Percentiles rank a stretch among this genome's conserved stretches.
These are phyloP conservation scores for Erodium texanum DNA, from an alignment of 441 rosid species.

Conservation along the genomic window DNA sequence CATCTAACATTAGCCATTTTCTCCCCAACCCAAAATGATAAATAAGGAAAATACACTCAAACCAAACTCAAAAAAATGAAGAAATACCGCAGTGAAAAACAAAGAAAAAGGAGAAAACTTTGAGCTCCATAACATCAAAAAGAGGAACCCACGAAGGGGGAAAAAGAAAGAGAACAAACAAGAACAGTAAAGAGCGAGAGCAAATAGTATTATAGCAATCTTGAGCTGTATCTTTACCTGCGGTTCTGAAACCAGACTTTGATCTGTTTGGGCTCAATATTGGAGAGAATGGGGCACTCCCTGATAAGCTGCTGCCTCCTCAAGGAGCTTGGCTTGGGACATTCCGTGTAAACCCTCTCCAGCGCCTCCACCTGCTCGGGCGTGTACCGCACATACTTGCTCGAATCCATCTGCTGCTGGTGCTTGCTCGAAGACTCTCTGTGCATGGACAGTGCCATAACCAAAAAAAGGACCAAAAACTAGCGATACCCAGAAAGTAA, in stretches of 20 bases:
- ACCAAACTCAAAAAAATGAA: no score
- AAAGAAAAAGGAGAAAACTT: background rate
- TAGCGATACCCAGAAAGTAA: background rate
- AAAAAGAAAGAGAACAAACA: background rate
- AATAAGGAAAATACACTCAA: no score
- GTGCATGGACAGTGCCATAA: background rate
- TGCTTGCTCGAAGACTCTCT: background rate
- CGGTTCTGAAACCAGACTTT: conserved; percentile 99
- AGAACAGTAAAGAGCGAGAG: background rate
- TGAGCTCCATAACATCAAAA: background rate
- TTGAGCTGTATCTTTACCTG: conserved; percentile 33
- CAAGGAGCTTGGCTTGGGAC: conserved; percentile 94
- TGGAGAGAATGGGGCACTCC: conserved; percentile 81
- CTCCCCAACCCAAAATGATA: background rate
- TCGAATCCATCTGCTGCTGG: conserved; percentile 6
- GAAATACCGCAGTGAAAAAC: no score
- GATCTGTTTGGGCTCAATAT: conserved; percentile 98
- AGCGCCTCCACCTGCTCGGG: conserved; percentile 98
- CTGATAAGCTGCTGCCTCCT: conserved; percentile 88
- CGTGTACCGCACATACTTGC: conserved; percentile 90
- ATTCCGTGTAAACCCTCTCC: conserved; percentile 90
- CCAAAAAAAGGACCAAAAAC: background rate
- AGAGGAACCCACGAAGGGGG: background rate
- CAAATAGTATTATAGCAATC: background rate
- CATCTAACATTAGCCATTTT: background rate